These are phyloP conservation scores for Amanita thiersii DNA, from an alignment of 768 basidiomycete genomes.

Conservation along the genomic window DNA sequence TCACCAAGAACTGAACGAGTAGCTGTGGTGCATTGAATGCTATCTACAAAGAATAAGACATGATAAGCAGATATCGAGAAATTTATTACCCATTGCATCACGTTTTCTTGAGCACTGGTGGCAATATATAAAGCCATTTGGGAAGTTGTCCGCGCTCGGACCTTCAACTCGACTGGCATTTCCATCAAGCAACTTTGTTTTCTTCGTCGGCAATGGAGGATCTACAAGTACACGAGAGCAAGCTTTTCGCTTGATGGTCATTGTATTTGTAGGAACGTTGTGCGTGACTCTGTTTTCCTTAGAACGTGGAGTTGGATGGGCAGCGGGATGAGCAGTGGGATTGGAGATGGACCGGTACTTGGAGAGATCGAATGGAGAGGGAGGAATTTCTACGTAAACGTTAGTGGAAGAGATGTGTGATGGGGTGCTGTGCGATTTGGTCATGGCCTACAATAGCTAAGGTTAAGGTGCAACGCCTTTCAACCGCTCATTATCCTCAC, in stretches of 20 bases:
- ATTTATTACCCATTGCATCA: conserved; percentile 35
- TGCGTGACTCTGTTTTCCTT: neutral
- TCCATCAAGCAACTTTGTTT: conserved; percentile 17
- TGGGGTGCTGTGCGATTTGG: conserved; percentile 15
- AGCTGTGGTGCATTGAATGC: conserved; percentile 28
- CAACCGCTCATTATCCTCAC: neutral
- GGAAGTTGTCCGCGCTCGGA: conserved; percentile 24
- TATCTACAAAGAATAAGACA: conserved; percentile 13
- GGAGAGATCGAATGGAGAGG: conserved; percentile 25
- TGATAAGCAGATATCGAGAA: neutral
- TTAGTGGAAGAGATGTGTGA: conserved; percentile 26
- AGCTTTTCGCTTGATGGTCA: conserved; percentile 42
- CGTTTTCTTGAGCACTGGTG: conserved; percentile 68
- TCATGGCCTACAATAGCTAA: conserved; percentile 6
- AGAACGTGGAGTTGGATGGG: conserved; percentile 8
- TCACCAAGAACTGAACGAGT: conserved; percentile 14
- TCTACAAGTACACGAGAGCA: conserved; percentile 23
- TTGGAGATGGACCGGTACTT: neutral
- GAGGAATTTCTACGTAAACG: conserved; percentile 55
- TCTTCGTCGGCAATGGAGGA: conserved; percentile 19
- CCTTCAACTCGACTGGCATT: conserved; percentile 24
- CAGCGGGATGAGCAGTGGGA: neutral
- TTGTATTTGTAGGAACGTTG: conserved; percentile 13
- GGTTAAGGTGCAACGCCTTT: neutral
- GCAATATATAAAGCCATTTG: conserved; percentile 46